phyloP scores from a whole-genome alignment of 768 basidiomycete species.

The Ramaria sp. region DNA sequence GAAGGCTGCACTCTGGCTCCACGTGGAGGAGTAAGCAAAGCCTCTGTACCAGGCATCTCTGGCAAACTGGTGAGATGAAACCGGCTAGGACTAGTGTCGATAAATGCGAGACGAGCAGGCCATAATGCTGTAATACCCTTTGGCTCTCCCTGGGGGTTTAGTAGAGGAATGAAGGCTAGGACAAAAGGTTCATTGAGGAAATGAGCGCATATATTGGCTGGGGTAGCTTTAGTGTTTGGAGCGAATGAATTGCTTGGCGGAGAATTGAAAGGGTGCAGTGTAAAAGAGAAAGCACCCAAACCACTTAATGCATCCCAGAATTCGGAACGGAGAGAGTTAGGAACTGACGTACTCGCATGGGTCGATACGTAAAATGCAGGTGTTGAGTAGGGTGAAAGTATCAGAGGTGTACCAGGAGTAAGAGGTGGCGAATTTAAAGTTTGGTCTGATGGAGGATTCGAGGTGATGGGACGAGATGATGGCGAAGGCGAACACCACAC shows the following conservation, averaged over 20 bases:
- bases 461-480: conserved; percentile 66
- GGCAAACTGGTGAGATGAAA: conserved; percentile 45
- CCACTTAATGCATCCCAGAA: conserved; percentile 56
- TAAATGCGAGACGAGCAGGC: conserved; percentile 41
- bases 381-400: conserved; percentile 7
- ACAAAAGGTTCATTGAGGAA: conserved; percentile 19
- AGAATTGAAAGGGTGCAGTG: background rate
- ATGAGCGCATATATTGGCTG: conserved; percentile 12
- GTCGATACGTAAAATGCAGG: conserved; percentile 8
- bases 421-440: background rate
- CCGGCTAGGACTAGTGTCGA: conserved; percentile 26
- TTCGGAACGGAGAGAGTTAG: background rate
- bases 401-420: conserved; percentile 1
- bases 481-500: conserved; percentile 17
- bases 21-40: background rate
- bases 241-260: background rate
- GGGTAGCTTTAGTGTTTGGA: background rate
- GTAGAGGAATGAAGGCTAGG: conserved; percentile 64
- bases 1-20: background rate
- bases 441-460: conserved; percentile 46
- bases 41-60: conserved; percentile 33
- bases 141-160: conserved; percentile 72
- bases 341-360: background rate
- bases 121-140: conserved; percentile 70
- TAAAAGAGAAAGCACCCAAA: conserved; percentile 28